A percentile compares a stretch with the other conserved stretches of the same genome.
These are phyloP conservation scores for Fragaria iinumae DNA, from an alignment of 306 rosid genomes.

Conservation along the genomic window DNA sequence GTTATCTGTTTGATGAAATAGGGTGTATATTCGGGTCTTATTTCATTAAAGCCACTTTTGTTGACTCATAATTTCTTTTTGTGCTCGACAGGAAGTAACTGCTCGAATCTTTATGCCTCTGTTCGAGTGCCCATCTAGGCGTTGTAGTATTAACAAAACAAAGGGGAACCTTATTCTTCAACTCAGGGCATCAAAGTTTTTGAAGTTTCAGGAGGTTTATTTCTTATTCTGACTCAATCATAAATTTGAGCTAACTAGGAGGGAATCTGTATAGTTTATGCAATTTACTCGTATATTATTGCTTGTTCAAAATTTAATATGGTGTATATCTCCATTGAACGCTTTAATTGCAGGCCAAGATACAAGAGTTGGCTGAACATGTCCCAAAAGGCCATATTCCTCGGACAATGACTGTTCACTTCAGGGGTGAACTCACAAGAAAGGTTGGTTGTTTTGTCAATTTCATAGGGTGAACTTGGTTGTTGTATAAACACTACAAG, in stretches of 20 bases:
- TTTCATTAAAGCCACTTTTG: constrained; percentile 17
- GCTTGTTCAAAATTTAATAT: constrained; percentile 7
- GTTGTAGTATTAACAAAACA: constrained; percentile 56
- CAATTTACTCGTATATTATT: background rate
- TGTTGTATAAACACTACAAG: background rate
- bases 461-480: constrained; percentile 9
- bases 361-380: constrained; percentile 95
- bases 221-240: constrained; percentile 16
- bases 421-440: constrained; percentile 98
- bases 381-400: constrained; percentile 99
- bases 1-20: background rate
- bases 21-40: background rate
- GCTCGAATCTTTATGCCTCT: constrained; percentile 96
- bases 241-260: constrained; percentile 5
- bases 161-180: constrained; percentile 92
- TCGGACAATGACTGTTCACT: constrained; percentile 88
- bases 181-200: constrained; percentile 92
- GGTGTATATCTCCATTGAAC: constrained; percentile 12
- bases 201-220: constrained; percentile 94
- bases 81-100: constrained; percentile 78
- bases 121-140: constrained; percentile 84
- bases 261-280: constrained; percentile 7
- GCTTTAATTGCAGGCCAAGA: constrained; percentile 75
- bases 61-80: constrained; percentile 18
- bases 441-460: constrained; percentile 54